Percentiles rank a stretch among this genome's conserved stretches.
These are phyloP conservation scores for Ciborinia camelliae DNA, from an alignment of 2,329 filamentous ascomycete species.

Conservation along the genomic window DNA sequence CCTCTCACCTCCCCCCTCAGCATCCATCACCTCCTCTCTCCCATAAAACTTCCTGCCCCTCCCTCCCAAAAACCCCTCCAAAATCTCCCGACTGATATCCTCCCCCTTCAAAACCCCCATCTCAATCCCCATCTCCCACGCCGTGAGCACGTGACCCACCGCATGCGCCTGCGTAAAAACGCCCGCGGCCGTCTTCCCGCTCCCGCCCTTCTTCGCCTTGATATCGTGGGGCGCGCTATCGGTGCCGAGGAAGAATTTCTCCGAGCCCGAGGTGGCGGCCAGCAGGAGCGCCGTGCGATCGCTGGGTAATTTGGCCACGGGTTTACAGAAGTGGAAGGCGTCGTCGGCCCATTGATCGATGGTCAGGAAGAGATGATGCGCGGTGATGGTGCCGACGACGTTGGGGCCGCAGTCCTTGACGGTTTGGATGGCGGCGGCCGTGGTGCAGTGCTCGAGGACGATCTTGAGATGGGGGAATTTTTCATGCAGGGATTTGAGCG, in stretches of 20 bases:
- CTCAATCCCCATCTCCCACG: constrained; percentile 3
- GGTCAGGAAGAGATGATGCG: constrained; percentile 21
- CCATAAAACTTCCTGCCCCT: constrained; percentile 16
- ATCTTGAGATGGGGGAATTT: constrained; percentile 68
- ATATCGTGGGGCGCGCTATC: constrained; percentile 62
- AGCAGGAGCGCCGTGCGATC: constrained; percentile 47
- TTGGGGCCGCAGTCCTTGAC: constrained; percentile 72
- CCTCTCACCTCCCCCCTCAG: neutral
- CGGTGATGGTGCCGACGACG: constrained; percentile 47
- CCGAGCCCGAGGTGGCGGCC: constrained; percentile 54
- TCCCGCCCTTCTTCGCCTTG: constrained; percentile 53
- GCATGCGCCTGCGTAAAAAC: constrained; percentile 68
- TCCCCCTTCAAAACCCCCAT: constrained; percentile 3
- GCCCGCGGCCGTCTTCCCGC: constrained; percentile 52
- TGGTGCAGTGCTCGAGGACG: constrained; percentile 82
- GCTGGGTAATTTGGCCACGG: constrained; percentile 40
- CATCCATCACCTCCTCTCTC: neutral
- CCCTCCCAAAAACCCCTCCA: constrained; percentile 15
- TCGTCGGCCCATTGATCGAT: constrained; percentile 19
- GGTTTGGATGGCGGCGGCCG: constrained; percentile 72
- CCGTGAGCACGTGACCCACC: constrained; percentile 5
- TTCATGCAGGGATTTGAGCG: constrained; percentile 66
- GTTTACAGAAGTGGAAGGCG: constrained; percentile 50
- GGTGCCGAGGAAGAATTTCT: constrained; percentile 67
- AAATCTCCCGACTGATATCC: constrained; percentile 5